Evolutionary conservation across 441 rosid genomes (phyloP).

Genomic region (Brassica balearica): DNA sequence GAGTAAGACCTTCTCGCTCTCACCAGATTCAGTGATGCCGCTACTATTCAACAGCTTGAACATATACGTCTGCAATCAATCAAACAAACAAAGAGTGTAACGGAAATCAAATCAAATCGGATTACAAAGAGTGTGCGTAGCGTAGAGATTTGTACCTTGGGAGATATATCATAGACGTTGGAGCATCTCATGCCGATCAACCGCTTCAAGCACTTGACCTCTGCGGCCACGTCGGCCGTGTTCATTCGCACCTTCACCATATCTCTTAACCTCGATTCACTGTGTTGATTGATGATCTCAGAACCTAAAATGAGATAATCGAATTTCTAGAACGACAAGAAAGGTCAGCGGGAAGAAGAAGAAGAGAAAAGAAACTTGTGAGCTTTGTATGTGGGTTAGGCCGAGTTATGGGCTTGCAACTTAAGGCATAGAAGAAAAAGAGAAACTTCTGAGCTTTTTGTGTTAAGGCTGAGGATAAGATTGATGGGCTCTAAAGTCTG

Average conservation of each 20-base stretch:
- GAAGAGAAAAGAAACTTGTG: background rate
- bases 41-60: conserved; percentile 98
- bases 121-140: background rate
- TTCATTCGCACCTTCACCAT: conserved; percentile 97
- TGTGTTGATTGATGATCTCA: conserved; percentile 19
- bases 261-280: background rate
- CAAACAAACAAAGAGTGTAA: background rate
- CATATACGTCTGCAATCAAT: conserved; percentile 68
- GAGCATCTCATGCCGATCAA: conserved; percentile 98
- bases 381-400: conserved; percentile 7
- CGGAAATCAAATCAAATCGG: background rate
- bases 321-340: conserved; percentile 17
- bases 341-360: background rate
- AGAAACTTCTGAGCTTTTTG: too few relatives aligned
- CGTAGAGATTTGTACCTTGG: conserved; percentile 60
- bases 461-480: too few relatives aligned
- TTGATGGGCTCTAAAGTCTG: too few relatives aligned
- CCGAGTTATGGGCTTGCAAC: conserved; percentile 5
- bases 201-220: conserved; percentile 86
- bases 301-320: conserved; percentile 1
- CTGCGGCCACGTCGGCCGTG: conserved; percentile 99
- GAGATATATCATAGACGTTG: conserved; percentile 94
- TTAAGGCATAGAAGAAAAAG: background rate
- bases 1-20: conserved; percentile 90
- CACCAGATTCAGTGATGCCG: conserved; percentile 94